Base-by-base conservation (phyloP, 2,329 filamentous ascomycete species). In the Aureobasidium pullulans region DNA sequence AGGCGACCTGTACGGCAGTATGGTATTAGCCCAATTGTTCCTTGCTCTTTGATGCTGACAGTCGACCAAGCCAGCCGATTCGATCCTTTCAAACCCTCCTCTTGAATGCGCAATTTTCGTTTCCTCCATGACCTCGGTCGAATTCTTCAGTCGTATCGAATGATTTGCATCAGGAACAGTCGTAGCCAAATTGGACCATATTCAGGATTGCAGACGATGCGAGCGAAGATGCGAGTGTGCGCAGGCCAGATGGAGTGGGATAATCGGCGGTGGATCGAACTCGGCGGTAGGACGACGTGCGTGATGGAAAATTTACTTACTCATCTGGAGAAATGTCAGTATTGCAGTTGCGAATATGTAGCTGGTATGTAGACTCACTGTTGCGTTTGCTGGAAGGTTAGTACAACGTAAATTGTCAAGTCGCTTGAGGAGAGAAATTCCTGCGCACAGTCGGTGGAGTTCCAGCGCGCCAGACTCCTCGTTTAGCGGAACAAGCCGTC, bases 1-100 rank as follows among this genome's bases (percentile, higher is more conserved):
- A 99, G 92, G 86, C 94, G 94, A 90, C 92, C 94, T 99, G 79
- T 66, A 65, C 63, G 66, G 63, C 56, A 40, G 52, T 64, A 66
- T 67, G 70, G 67, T 69, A 68, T 73, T 69, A 72, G 70, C 68
- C 54, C 46, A 39, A 37, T 23, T 57, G 57, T 32, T 57, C 59
- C 59, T 43, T 52, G 59, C 59, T 61, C 52, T 61, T 61, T 61
- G 54, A 48, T 57, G 32, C 43, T 57, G 42, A 48, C 32, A 31
- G 40, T 56, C 31, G 52, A 57, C 57, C 15, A 16, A 49, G 29
- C 31, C 42, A 60, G 50, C 42, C 40, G 40, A 31, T 57, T 19
- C 54, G 29, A 42, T 59, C 44, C 40, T 16, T 44, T 16, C 37
- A 59, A 43, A 43, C 19, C 47, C 56, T 43, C 31, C 47, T 59